phyloP scores from a whole-genome alignment of 2,329 filamentous ascomycete genomes.

The Trichoderma breve region DNA sequence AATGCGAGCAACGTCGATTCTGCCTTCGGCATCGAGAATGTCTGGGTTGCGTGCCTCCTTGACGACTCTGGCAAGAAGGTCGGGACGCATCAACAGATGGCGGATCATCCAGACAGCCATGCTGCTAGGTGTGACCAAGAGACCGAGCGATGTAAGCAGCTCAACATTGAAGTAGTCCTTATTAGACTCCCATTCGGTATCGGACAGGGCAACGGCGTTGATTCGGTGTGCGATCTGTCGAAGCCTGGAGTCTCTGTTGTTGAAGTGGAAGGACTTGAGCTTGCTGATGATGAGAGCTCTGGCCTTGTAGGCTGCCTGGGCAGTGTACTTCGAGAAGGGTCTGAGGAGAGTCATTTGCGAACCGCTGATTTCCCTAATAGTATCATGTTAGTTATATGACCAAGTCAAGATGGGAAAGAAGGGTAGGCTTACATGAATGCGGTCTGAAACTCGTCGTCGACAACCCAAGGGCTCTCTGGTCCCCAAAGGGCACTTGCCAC shows the following conservation, averaged over 20 bases:
- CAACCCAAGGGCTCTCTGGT: slow-evolving; percentile 31
- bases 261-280: slow-evolving; percentile 28
- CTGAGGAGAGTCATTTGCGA: slow-evolving; percentile 31
- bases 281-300: slow-evolving; percentile 28
- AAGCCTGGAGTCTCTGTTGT: slow-evolving; percentile 28
- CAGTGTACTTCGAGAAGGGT: slow-evolving; percentile 29
- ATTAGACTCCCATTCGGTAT: slow-evolving; percentile 33
- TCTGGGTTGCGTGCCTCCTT: slow-evolving; percentile 26
- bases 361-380: slow-evolving; percentile 29
- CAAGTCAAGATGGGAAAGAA: background rate
- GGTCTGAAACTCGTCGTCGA: slow-evolving; percentile 31
- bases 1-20: slow-evolving; percentile 27
- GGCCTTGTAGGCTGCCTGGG: slow-evolving; percentile 29
- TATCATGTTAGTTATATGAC: slow-evolving; percentile 16
- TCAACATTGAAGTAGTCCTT: slow-evolving; percentile 34
- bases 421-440: slow-evolving; percentile 31
- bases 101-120: slow-evolving; percentile 33
- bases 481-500: slow-evolving; percentile 35
- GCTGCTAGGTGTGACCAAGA: slow-evolving; percentile 33
- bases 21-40: slow-evolving; percentile 4
- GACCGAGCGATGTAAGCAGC: slow-evolving; percentile 33
- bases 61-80: slow-evolving; percentile 25
- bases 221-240: slow-evolving; percentile 31
- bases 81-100: slow-evolving; percentile 27
- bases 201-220: slow-evolving; percentile 32